Percentiles rank a stretch among this genome's conserved stretches.
Conservation (phyloP, 1,139 yeast genomes). For the Meyerozyma carpophila region DNA sequence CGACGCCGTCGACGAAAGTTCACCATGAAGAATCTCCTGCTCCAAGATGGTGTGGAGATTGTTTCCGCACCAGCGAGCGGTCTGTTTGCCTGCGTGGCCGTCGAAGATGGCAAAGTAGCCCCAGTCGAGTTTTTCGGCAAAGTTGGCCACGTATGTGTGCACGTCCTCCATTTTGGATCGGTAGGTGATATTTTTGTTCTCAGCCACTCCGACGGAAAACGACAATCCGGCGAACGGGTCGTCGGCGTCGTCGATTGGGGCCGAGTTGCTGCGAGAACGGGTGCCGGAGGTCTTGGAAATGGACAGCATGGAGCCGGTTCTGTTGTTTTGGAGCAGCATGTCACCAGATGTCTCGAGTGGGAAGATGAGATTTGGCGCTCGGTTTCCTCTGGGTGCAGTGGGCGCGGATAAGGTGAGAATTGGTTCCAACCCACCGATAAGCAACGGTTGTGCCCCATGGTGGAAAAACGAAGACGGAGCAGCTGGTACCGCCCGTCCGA, state of each 20-base stretch:
- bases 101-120: conserved; percentile 96
- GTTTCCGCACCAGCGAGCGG: conserved; percentile 95
- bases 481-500: not conserved
- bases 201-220: conserved; percentile 83
- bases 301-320: not conserved
- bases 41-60: conserved; percentile 68
- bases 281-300: conserved; percentile 1
- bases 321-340: not conserved
- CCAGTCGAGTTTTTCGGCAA: conserved; percentile 84
- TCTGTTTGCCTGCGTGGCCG: conserved; percentile 94
- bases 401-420: not conserved
- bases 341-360: not conserved
- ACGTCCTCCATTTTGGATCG: conserved; percentile 96
- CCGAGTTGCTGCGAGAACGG: not conserved
- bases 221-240: conserved; percentile 50
- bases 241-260: not conserved
- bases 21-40: conserved; percentile 33
- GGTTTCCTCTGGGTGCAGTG: not conserved
- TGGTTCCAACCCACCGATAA: not conserved
- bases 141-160: conserved; percentile 88
- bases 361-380: not conserved
- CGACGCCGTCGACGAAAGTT: conserved; percentile 13
- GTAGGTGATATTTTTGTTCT: conserved; percentile 75
- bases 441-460: not conserved
- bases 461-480: not conserved